These are phyloP conservation scores for Areca catechu DNA, from an alignment of 176 grass and related monocot genomes.

Conservation along the genomic window DNA sequence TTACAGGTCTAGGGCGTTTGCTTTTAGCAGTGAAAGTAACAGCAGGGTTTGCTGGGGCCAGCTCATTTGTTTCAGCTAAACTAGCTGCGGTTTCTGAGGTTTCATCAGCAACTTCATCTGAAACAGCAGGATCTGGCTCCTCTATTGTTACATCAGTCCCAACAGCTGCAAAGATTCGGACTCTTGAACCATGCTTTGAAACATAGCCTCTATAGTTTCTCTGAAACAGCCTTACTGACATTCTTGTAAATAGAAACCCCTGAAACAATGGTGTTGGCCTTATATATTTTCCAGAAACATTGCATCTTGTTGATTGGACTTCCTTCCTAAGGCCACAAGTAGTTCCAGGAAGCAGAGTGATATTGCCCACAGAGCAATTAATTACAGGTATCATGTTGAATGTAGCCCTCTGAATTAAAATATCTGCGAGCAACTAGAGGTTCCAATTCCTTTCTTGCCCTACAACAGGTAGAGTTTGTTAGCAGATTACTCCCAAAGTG, in stretches of 20 bases:
- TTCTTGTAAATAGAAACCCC: slow-evolving; percentile 35
- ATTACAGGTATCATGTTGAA: slow-evolving; percentile 67
- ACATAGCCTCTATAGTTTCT: slow-evolving; percentile 39
- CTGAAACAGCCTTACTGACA: slow-evolving; percentile 44
- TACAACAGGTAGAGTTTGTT: background rate
- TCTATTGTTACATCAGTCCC: slow-evolving; percentile 50
- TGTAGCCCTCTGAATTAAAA: background rate
- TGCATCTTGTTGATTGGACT: slow-evolving; percentile 42
- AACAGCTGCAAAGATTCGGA: slow-evolving; percentile 38
- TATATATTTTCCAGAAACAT: slow-evolving; percentile 29
- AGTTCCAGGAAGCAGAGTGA: slow-evolving; percentile 59
- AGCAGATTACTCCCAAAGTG: background rate
- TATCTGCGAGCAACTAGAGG: background rate
- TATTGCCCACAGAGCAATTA: slow-evolving; percentile 59
- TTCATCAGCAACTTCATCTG: slow-evolving; percentile 42
- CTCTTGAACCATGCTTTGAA: slow-evolving; percentile 24
- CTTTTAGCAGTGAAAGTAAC: slow-evolving; percentile 17
- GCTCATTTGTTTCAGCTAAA: slow-evolving; percentile 27
- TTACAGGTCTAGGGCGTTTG: slow-evolving; percentile 35
- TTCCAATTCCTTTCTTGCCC: background rate
- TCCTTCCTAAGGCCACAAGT: slow-evolving; percentile 38
- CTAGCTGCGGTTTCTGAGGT: slow-evolving; percentile 31
- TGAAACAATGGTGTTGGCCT: slow-evolving; percentile 22
- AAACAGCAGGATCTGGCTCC: slow-evolving; percentile 39
- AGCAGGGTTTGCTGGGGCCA: slow-evolving; percentile 6